phyloP scores from a whole-genome alignment of 352 stramenopile species.

The Aphanomyces stellatus region DNA sequence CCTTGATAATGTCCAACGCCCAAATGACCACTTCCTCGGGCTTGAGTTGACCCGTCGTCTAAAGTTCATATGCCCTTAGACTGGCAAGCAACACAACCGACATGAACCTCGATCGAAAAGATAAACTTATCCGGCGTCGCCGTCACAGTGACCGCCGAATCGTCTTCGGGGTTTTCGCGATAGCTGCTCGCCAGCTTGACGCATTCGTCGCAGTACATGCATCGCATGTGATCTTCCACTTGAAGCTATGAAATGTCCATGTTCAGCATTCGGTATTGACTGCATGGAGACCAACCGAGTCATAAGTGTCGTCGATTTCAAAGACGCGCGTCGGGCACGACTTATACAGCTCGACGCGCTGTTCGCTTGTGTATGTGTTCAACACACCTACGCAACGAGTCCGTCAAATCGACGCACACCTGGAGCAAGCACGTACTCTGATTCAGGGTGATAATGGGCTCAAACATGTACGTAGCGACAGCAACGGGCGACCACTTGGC shows the following conservation, averaged over 20 bases:
- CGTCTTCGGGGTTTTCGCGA: constrained; percentile 93
- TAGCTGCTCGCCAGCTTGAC: constrained; percentile 88
- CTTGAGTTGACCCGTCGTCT: constrained; percentile 79
- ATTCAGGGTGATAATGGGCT: constrained; percentile 86
- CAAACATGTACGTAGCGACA: constrained; percentile 91
- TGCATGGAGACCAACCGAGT: constrained; percentile 33
- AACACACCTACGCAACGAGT: constrained; percentile 67
- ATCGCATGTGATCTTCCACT: constrained; percentile 61
- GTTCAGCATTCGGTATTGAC: background rate
- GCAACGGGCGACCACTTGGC: constrained; percentile 96
- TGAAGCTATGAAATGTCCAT: constrained; percentile 32
- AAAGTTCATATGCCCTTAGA: background rate
- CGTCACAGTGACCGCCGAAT: constrained; percentile 86
- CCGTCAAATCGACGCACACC: too few relatives aligned
- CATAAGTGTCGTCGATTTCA: constrained; percentile 88
- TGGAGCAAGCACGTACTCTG: constrained; percentile 24
- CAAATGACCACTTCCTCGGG: constrained; percentile 83
- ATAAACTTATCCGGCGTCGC: constrained; percentile 92
- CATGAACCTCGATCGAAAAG: constrained; percentile 89
- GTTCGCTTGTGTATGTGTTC: constrained; percentile 88
- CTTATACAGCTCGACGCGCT: constrained; percentile 94
- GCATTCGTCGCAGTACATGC: constrained; percentile 95
- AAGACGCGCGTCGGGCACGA: constrained; percentile 92
- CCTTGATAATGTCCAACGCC: constrained; percentile 75
- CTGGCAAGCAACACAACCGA: background rate